phyloP scores from a whole-genome alignment of 75 land plant genomes.

The Pinus tabuliformis region DNA sequence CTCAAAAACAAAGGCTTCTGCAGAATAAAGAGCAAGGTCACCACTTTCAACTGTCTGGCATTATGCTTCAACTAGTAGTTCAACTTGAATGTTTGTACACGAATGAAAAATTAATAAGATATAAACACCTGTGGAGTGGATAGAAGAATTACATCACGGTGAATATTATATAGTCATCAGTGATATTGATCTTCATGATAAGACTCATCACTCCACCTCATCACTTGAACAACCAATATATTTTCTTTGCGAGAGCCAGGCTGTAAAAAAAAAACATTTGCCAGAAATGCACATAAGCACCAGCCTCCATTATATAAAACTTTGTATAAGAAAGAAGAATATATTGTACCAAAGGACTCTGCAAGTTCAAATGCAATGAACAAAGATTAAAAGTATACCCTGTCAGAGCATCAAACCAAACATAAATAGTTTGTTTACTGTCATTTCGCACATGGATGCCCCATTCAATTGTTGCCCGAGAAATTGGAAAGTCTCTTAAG shows the following conservation, averaged over 20 bases:
- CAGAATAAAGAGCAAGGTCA: constrained; percentile 28
- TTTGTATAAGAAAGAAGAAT: no score
- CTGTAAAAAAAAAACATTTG: no score
- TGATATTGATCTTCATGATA: constrained; percentile 99
- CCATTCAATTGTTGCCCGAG: constrained; percentile 98
- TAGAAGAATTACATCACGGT: constrained; percentile 88
- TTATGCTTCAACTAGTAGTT: no score
- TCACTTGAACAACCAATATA: constrained; percentile 91
- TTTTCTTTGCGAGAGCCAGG: constrained; percentile 52
- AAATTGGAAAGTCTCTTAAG: constrained; percentile 90
- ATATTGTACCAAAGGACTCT: no score
- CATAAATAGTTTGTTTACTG: constrained; percentile 89
- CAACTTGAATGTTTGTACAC: no score
- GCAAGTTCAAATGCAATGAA: no score
- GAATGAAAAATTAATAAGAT: no score
- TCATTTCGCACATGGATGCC: constrained; percentile 97
- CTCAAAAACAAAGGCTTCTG: constrained; percentile 72
- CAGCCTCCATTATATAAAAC: no score
- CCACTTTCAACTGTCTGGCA: constrained; percentile 29
- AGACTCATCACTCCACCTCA: constrained; percentile 98
- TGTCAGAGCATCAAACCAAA: constrained; percentile 98
- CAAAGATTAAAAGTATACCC: no score
- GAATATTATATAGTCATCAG: constrained; percentile 99
- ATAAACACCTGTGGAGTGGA: constrained; percentile 97
- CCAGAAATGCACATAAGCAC: no score